A percentile compares a stretch with the other conserved stretches of the same genome.
phyloP scores from a whole-genome alignment of 768 basidiomycete genomes.

The Leccinum disarticulatum region DNA sequence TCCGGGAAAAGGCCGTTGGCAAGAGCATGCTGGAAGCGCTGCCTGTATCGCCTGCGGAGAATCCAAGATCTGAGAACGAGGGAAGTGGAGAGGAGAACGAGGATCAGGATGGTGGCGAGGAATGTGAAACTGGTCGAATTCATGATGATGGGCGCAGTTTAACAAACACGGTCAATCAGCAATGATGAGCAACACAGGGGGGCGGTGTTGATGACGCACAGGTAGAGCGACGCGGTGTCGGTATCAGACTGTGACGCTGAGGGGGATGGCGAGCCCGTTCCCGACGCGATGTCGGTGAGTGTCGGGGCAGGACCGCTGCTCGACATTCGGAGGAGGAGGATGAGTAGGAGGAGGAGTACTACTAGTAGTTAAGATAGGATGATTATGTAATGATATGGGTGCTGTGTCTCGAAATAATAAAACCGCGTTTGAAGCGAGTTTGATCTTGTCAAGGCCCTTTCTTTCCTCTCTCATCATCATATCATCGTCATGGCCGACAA shows the following conservation, averaged over 20 bases:
- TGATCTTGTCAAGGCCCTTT: not conserved
- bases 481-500: slow-evolving; percentile 19
- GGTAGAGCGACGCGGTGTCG: slow-evolving; percentile 29
- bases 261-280: slow-evolving; percentile 7
- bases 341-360: not conserved
- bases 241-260: slow-evolving; percentile 3
- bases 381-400: slow-evolving; percentile 26
- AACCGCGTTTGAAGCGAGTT: not conserved
- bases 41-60: slow-evolving; percentile 56
- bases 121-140: slow-evolving; percentile 58
- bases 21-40: slow-evolving; percentile 51
- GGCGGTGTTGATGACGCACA: slow-evolving; percentile 12
- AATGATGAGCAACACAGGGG: slow-evolving; percentile 11
- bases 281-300: not conserved
- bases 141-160: slow-evolving; percentile 8
- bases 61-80: slow-evolving; percentile 66
- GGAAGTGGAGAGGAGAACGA: slow-evolving; percentile 61
- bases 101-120: slow-evolving; percentile 67
- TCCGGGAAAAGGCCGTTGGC: slow-evolving; percentile 44
- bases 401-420: slow-evolving; percentile 20
- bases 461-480: not conserved
- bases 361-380: not conserved
- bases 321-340: slow-evolving; percentile 14
- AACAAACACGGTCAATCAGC: not conserved
- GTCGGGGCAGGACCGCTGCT: not conserved